Evolutionary conservation across 768 basidiomycete genomes (phyloP), one percentile per base, ranked within the genome.

Genomic region (Sarcodon aspratus): DNA sequence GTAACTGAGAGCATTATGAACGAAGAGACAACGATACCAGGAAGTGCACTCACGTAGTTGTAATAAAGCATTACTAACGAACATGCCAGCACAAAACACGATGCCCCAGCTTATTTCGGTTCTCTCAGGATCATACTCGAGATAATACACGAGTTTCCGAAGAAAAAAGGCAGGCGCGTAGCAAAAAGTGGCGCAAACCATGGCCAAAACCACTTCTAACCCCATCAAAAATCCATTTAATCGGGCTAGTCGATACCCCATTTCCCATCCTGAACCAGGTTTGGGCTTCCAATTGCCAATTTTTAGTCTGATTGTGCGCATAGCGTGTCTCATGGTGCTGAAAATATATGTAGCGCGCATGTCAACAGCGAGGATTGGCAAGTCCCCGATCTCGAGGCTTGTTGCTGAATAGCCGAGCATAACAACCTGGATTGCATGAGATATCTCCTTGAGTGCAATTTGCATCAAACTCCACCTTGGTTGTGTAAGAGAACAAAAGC

Each of bases 401-500:
- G 76, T 72, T 1, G 83, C 71, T 2, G 70, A 71, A 63, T 89
- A 79, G 2, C 90, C 92, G 37, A 92, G 79, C 76, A 81, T 80
- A 48, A 94, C 79, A 11, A 96, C 87, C 52, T 84, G 81, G 13
- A 42, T 42, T 27, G 11, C 15, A 15, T 13, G 40, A 27, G 40
- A 27, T 5, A 27, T 27, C 2, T 27, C 21, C 21, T 27, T 5
- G 21, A 27, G 21, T 27, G 5, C 5, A 5, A 27, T 27, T 27
- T 27, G 21, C 21, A 1, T 6, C 9, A 9, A 13, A 27, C 17
- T 8, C 9, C 13, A 42, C 40, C 40, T 42, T 42, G 1, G 90
- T 93, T 35, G 85, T 89, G 61, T 91, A 93, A 12, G 80, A 80
- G 64, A 96, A 96, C n/a, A 92, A 65, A 6, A 96, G 63, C 46